A percentile compares a stretch with the other conserved stretches of the same genome.
Conservation (phyloP, 306 rosid species). For the Ochetophila trinervis region DNA sequence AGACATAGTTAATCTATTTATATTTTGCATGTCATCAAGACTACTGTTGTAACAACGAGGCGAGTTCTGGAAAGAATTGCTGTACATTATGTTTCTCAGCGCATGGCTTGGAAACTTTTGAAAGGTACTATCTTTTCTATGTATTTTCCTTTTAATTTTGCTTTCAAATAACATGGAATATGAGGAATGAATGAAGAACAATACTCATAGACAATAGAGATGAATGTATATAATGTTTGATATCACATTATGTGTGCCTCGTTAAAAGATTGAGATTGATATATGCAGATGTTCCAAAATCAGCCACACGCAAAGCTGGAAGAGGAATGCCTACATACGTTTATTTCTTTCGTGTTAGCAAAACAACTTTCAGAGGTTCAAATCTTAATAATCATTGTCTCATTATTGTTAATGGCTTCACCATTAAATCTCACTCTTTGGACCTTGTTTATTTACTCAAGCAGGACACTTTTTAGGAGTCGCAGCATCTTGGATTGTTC, state of each 20-base stretch:
- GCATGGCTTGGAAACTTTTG: constrained; percentile 80
- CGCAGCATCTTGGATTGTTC: constrained; percentile 82
- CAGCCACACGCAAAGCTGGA: constrained; percentile 72
- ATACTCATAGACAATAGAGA: constrained; percentile 1
- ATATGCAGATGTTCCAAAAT: constrained; percentile 49
- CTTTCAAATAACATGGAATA: background rate
- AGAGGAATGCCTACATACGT: constrained; percentile 52
- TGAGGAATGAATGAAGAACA: background rate
- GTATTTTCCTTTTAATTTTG: background rate
- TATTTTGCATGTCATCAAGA: constrained; percentile 38
- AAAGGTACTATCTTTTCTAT: constrained; percentile 49
- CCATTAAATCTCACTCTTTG: constrained; percentile 19
- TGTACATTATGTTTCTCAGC: constrained; percentile 56
- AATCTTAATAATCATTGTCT: background rate
- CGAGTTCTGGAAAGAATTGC: constrained; percentile 70
- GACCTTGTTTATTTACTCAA: constrained; percentile 16
- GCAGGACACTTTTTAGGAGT: constrained; percentile 68
- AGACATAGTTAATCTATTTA: constrained; percentile 14
- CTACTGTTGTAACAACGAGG: constrained; percentile 68
- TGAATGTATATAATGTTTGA: constrained; percentile 1
- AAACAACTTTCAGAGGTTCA: constrained; percentile 75
- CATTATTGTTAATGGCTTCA: constrained; percentile 9
- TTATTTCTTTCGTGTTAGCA: constrained; percentile 60
- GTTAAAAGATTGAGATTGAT: constrained; percentile 10
- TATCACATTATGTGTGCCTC: background rate